A percentile compares a stretch with the other conserved stretches of the same genome.
Conservation (phyloP, 331 rosid genomes). For the Acacia concinna region DNA sequence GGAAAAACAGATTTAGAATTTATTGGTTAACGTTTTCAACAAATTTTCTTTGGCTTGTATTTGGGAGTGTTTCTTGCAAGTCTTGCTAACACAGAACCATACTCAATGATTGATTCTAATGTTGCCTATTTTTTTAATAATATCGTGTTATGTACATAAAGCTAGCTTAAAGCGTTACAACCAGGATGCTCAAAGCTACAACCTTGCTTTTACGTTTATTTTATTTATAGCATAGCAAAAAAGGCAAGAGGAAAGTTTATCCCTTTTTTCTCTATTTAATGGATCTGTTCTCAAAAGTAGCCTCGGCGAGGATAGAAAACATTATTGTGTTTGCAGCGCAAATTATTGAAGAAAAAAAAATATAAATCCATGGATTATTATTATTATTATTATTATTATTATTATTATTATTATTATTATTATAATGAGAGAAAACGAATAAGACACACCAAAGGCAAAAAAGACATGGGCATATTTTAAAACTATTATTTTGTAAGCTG, state of each 20-base stretch:
- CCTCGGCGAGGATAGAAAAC: background rate
- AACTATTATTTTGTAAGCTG: background rate
- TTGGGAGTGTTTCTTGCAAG: constrained; percentile 4
- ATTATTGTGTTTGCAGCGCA: background rate
- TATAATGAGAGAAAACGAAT: background rate
- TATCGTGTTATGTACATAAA: constrained; percentile 34
- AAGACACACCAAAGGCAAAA: background rate
- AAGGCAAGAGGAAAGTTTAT: constrained; percentile 7
- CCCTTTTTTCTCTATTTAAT: background rate
- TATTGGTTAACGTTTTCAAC: background rate
- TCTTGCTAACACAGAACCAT: background rate
- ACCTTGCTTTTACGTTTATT: constrained; percentile 10
- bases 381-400: background rate
- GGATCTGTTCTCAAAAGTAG: constrained; percentile 4
- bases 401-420: background rate
- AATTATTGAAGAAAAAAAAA: background rate
- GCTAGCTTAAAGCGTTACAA: constrained; percentile 37
- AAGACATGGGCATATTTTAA: background rate
- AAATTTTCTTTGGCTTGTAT: background rate
- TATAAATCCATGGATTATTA: background rate
- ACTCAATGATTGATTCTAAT: constrained; percentile 25
- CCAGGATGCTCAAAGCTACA: constrained; percentile 21
- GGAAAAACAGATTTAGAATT: background rate
- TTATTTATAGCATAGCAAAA: constrained; percentile 10
- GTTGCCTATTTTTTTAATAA: constrained; percentile 20